These are phyloP conservation scores for Diophrys appendiculata DNA, from an alignment of 73 alveolate genomes.

Conservation along the genomic window DNA sequence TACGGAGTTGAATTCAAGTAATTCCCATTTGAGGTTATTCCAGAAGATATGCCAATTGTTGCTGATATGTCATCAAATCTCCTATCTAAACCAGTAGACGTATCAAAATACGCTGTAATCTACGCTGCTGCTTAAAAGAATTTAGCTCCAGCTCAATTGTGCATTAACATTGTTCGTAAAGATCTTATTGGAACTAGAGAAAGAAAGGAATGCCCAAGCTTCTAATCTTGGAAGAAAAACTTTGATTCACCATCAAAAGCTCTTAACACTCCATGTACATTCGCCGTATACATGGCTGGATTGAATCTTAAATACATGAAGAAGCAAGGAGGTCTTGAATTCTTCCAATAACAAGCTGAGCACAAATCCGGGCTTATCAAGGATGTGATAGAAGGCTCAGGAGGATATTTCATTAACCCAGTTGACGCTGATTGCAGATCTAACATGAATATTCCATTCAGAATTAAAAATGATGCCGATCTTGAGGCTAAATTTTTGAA, in stretches of 20 bases:
- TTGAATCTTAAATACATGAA: conserved; percentile 74
- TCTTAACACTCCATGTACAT: conserved; percentile 77
- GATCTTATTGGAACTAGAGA: conserved; percentile 57
- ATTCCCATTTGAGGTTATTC: conserved; percentile 67
- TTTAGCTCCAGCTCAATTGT: conserved; percentile 75
- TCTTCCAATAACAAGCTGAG: conserved; percentile 57
- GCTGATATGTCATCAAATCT: conserved; percentile 77
- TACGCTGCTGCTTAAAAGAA: conserved; percentile 83
- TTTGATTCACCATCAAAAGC: conserved; percentile 65
- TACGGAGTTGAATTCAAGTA: conserved; percentile 83
- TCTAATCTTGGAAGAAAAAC: conserved; percentile 63
- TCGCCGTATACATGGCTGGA: conserved; percentile 70
- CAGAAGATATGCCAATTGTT: conserved; percentile 60
- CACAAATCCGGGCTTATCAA: conserved; percentile 48
- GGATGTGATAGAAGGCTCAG: conserved; percentile 69
- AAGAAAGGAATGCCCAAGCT: conserved; percentile 60
- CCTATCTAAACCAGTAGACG: conserved; percentile 66
- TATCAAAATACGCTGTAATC: conserved; percentile 74
- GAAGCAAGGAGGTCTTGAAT: conserved; percentile 63
- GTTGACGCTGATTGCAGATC: conserved; percentile 66
- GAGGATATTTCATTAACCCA: conserved; percentile 67
- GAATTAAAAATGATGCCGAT: conserved; percentile 67
- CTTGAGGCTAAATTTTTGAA: conserved; percentile 74
- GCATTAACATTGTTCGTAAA: conserved; percentile 69
- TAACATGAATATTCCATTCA: conserved; percentile 72